These are phyloP conservation scores for Garcia nutans DNA, from an alignment of 345 rosid species.

Conservation along the genomic window DNA sequence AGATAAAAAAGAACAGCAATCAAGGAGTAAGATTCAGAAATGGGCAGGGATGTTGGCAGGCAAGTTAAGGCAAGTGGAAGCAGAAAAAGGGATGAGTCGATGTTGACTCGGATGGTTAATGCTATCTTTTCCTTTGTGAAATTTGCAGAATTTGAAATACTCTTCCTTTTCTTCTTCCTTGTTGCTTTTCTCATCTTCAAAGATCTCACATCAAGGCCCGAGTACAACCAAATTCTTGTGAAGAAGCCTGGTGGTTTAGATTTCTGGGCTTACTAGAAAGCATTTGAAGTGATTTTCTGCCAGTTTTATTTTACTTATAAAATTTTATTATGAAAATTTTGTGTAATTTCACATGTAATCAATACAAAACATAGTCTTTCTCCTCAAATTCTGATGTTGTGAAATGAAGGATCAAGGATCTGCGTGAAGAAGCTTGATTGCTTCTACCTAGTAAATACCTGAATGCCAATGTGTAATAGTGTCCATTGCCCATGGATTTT, in stretches of 20 bases:
- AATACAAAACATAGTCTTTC: neutral
- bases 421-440: neutral
- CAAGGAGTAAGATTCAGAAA: constrained; percentile 4
- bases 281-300: neutral
- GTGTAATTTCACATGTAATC: neutral
- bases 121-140: constrained; percentile 37
- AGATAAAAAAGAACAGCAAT: neutral
- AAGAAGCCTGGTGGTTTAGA: constrained; percentile 63
- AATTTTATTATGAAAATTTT: neutral
- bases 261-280: constrained; percentile 45
- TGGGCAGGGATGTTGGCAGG: constrained; percentile 31
- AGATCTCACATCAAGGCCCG: constrained; percentile 63
- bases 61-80: constrained; percentile 28
- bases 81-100: constrained; percentile 37
- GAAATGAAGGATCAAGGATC: neutral
- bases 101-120: constrained; percentile 40
- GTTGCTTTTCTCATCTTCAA: constrained; percentile 61
- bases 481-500: neutral
- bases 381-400: neutral
- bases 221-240: constrained; percentile 61
- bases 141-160: constrained; percentile 65
- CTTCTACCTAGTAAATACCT: neutral
- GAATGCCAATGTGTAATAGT: neutral
- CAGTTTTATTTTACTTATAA: neutral
- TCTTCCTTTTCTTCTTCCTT: constrained; percentile 57